Percentiles rank a stretch among this genome's conserved stretches.
These are phyloP conservation scores for Arabidopsis thaliana DNA, from an alignment of 345 rosid species.

Conservation along the genomic window DNA sequence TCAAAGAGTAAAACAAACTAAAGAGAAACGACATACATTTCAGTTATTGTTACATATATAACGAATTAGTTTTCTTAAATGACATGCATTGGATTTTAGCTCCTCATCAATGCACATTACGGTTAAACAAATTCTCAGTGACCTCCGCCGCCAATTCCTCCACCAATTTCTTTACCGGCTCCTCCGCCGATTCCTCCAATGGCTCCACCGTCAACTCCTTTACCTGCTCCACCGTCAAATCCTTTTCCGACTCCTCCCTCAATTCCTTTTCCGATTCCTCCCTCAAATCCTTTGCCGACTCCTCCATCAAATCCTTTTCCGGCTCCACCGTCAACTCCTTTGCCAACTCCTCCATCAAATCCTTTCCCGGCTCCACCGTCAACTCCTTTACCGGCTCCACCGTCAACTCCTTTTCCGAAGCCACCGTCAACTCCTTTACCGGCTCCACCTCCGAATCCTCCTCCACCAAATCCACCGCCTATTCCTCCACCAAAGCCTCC, in stretches of 20 bases:
- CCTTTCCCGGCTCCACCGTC: background rate
- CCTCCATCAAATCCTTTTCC: too few species aligned
- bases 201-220: background rate
- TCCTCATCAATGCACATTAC: constrained; percentile 11
- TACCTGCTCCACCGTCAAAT: background rate
- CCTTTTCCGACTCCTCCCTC: background rate
- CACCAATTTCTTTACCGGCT: background rate
- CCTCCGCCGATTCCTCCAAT: background rate
- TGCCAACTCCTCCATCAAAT: too few species aligned
- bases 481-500: constrained; percentile 43
- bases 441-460: background rate
- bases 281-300: too few species aligned
- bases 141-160: constrained; percentile 32
- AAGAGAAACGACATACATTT: constrained; percentile 11
- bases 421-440: background rate
- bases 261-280: too few species aligned
- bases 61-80: constrained; percentile 1
- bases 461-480: constrained; percentile 39
- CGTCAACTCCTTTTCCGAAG: background rate
- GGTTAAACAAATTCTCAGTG: constrained; percentile 22
- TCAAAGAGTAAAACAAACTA: background rate
- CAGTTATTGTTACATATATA: constrained; percentile 4
- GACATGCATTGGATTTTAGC: constrained; percentile 29
- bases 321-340: too few species aligned
- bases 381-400: background rate